These are phyloP conservation scores for Citrus trifoliata DNA, from an alignment of 345 rosid species.

Conservation along the genomic window DNA sequence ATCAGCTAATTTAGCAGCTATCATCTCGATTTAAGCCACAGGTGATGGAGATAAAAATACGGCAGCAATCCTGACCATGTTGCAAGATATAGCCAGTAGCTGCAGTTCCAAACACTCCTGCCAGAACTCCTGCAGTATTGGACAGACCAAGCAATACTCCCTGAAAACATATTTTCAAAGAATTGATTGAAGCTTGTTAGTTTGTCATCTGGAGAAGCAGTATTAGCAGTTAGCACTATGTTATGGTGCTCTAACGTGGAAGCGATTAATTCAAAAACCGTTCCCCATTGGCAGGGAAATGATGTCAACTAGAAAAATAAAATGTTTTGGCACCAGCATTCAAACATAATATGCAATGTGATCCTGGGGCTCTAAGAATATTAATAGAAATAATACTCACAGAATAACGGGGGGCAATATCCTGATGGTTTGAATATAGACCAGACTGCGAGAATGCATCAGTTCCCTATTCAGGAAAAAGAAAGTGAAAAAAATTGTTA, in stretches of 20 bases:
- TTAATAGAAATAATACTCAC: slow-evolving; percentile 39
- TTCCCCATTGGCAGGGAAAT: neutral
- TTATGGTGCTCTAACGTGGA: neutral
- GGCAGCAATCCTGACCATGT: slow-evolving; percentile 48
- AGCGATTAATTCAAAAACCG: neutral
- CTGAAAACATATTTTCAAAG: slow-evolving; percentile 28
- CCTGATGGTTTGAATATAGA: slow-evolving; percentile 92
- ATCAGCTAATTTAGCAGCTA: neutral
- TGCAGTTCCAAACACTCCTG: slow-evolving; percentile 95
- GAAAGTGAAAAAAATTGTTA: neutral
- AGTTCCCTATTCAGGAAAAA: slow-evolving; percentile 45
- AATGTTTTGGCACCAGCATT: neutral
- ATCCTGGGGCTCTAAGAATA: neutral
- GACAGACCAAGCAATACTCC: slow-evolving; percentile 93
- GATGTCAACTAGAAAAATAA: neutral
- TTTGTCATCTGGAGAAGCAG: neutral
- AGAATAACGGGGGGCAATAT: slow-evolving; percentile 92
- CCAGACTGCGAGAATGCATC: slow-evolving; percentile 99
- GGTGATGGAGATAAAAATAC: no score
- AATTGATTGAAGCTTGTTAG: neutral
- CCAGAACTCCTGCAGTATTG: slow-evolving; percentile 92
- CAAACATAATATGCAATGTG: neutral
- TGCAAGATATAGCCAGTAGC: slow-evolving; percentile 91
- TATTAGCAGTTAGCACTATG: neutral
- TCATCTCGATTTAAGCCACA: no score